Percentiles rank a stretch among this genome's conserved stretches.
Evolutionary conservation across 768 basidiomycete genomes (phyloP).

Genomic region (Boletus rufocinnamomeus): DNA sequence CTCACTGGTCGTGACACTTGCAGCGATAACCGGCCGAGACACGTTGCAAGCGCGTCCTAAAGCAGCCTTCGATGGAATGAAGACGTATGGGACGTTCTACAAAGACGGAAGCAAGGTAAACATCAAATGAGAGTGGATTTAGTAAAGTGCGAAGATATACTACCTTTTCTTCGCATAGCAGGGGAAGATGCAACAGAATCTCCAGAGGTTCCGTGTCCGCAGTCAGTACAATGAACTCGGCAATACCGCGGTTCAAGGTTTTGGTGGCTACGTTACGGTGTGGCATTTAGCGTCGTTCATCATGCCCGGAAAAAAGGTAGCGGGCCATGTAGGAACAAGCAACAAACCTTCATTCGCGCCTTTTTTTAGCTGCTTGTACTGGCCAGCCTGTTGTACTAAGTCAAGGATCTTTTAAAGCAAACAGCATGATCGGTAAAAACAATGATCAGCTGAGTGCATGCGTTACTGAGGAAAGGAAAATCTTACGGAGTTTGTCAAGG

Average conservation of each 20-base stretch:
- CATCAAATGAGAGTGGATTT: background rate
- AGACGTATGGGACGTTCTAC: conserved; percentile 96
- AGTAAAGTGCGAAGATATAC: conserved; percentile 11
- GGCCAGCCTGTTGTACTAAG: conserved; percentile 91
- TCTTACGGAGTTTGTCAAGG: conserved; percentile 86
- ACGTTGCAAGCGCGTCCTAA: conserved; percentile 96
- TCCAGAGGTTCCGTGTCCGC: conserved; percentile 97
- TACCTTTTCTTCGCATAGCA: conserved; percentile 98
- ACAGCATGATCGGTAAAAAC: background rate
- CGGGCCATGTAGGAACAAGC: background rate
- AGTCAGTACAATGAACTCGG: conserved; percentile 96
- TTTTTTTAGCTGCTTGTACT: conserved; percentile 98
- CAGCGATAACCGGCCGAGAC: conserved; percentile 91
- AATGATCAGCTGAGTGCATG: background rate
- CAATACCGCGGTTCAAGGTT: conserved; percentile 95
- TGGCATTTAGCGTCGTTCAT: conserved; percentile 10
- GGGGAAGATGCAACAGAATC: conserved; percentile 94
- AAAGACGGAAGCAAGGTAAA: conserved; percentile 2
- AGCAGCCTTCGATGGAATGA: conserved; percentile 93
- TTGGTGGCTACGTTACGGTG: conserved; percentile 72
- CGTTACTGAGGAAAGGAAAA: background rate
- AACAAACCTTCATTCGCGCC: conserved; percentile 93
- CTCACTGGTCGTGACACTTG: conserved; percentile 96
- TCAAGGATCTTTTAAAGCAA: conserved; percentile 75
- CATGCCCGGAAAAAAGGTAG: background rate